These are phyloP conservation scores for Pythium pyrilobum DNA, from an alignment of 352 stramenopile genomes.

Conservation along the genomic window DNA sequence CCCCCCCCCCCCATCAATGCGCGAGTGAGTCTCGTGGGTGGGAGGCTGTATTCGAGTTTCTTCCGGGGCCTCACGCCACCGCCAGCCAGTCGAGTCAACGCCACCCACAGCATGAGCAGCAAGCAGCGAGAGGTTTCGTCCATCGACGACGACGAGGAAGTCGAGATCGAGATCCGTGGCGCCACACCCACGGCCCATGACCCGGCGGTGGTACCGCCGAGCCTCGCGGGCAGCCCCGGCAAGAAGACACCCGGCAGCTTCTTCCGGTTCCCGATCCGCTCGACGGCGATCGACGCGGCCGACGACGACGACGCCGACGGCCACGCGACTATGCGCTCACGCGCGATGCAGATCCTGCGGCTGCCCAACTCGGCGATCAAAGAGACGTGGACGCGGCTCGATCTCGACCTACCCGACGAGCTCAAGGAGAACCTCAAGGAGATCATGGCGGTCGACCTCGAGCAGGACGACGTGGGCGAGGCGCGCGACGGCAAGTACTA, in stretches of 20 bases:
- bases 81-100: too few species aligned
- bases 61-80: too few species aligned
- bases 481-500: constrained; percentile 29
- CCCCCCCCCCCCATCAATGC: too few species aligned
- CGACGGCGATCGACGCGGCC: constrained; percentile 9
- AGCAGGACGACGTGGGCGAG: constrained; percentile 16
- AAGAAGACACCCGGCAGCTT: constrained; percentile 7
- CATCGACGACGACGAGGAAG: constrained; percentile 16
- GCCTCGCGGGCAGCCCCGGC: neutral
- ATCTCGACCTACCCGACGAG: constrained; percentile 16
- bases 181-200: neutral
- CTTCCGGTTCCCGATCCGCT: constrained; percentile 5
- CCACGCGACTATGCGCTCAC: neutral
- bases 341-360: constrained; percentile 6
- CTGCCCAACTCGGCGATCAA: constrained; percentile 18
- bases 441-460: constrained; percentile 10
- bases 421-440: constrained; percentile 15
- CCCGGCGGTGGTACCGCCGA: neutral
- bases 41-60: too few species aligned
- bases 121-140: too few species aligned
- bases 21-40: too few species aligned
- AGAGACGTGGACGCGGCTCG: constrained; percentile 13
- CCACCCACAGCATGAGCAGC: too few species aligned
- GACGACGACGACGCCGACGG: neutral
- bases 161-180: constrained; percentile 18